Percentiles rank a stretch among this genome's conserved stretches.
Evolutionary conservation across 2,329 filamentous ascomycete species (phyloP).

Genomic region (Emergomyces pasteurianus): DNA sequence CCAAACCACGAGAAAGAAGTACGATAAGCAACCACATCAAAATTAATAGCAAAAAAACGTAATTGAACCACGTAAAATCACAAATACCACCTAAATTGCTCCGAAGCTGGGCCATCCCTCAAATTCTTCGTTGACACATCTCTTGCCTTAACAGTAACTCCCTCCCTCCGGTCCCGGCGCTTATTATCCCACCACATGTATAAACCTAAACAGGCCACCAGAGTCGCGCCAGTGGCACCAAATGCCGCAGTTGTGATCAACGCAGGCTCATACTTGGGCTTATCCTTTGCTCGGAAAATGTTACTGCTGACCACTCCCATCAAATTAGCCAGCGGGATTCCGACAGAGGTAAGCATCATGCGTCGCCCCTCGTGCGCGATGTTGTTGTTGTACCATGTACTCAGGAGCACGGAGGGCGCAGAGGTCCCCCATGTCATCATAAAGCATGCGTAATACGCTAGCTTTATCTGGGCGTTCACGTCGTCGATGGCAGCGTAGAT

Average conservation of each 20-base stretch:
- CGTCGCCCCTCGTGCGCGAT: constrained; percentile 64
- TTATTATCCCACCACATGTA: constrained; percentile 57
- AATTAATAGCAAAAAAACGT: neutral
- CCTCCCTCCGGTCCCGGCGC: constrained; percentile 46
- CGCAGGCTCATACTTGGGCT: constrained; percentile 55
- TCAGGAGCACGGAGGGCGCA: constrained; percentile 58
- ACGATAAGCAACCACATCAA: neutral
- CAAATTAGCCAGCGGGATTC: constrained; percentile 62
- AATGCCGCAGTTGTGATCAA: constrained; percentile 53
- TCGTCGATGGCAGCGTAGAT: constrained; percentile 61
- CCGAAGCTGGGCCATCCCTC: constrained; percentile 41
- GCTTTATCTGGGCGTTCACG: constrained; percentile 42
- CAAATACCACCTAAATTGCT: constrained; percentile 48
- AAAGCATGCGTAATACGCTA: constrained; percentile 66
- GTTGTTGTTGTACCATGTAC: constrained; percentile 72
- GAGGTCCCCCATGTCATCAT: constrained; percentile 76
- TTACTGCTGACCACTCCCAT: constrained; percentile 63
- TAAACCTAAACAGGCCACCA: constrained; percentile 44
- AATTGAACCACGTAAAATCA: constrained; percentile 6
- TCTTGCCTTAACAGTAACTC: constrained; percentile 42
- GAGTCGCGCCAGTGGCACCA: constrained; percentile 45
- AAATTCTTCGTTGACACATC: constrained; percentile 47
- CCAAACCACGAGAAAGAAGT: neutral
- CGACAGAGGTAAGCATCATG: constrained; percentile 57
- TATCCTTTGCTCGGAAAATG: constrained; percentile 52